These are phyloP conservation scores for Phytopythium boreale DNA, from an alignment of 352 stramenopile species.

Conservation along the genomic window DNA sequence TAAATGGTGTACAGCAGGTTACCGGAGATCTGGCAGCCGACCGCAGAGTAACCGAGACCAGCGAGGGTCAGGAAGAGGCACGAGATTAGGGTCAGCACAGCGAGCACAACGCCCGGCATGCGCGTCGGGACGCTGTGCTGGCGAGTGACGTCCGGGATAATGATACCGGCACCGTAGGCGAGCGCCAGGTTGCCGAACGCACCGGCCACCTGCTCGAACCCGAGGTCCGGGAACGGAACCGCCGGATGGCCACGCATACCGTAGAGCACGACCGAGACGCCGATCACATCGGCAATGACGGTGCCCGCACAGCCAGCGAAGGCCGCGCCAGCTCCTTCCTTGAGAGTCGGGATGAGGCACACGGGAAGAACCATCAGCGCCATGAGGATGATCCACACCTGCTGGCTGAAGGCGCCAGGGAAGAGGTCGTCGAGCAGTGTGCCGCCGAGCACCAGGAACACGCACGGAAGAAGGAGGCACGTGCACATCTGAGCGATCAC, in stretches of 20 bases:
- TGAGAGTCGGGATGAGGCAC: conserved; percentile 41
- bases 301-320: conserved; percentile 41
- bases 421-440: conserved; percentile 26
- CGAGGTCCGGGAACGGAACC: conserved; percentile 10
- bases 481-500: conserved; percentile 40
- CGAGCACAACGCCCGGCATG: conserved; percentile 27
- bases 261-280: conserved; percentile 18
- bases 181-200: no score
- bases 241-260: no score
- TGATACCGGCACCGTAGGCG: no score
- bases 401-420: conserved; percentile 17
- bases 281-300: conserved; percentile 42
- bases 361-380: conserved; percentile 30
- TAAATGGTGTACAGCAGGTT: no score
- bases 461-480: conserved; percentile 42
- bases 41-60: no score
- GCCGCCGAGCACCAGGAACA: conserved; percentile 33
- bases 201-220: no score
- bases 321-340: conserved; percentile 34
- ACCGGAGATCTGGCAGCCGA: no score
- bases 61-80: conserved; percentile 39
- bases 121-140: conserved; percentile 35
- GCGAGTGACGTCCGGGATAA: no score
- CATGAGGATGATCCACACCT: conserved; percentile 42
- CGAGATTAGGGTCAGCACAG: conserved; percentile 41